Evolutionary conservation across 164 flowering plant species (phyloP), one percentile per base, ranked within the genome.

Genomic region (Paratinospora sagittata): DNA sequence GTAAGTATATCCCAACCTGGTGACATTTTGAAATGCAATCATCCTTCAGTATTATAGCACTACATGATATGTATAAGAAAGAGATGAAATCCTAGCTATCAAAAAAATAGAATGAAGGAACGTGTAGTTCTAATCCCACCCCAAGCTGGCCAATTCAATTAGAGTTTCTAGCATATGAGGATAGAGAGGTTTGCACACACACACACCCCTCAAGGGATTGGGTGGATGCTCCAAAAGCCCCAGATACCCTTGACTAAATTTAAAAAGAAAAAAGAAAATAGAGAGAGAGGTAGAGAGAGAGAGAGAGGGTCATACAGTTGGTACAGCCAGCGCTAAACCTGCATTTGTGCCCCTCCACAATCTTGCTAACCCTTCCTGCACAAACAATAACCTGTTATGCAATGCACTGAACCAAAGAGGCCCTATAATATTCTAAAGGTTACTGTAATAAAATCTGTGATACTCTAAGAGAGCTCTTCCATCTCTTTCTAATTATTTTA

Each of bases 331-430:
- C 24, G 99, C 97, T 64, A 96, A 78, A 63, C 91, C 88, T 30
- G 99, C 99, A 86, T 88, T 93, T 60, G 99, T 96, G 66, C 98
- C 99, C 79, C 97, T 84, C 99, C 99, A 96, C 21, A 96, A 79
- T 82, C 90, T 86, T 10, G 82, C 52, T 70, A 93, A 24, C 68
- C 99, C 98, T 80, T 96, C 99, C 98, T 96, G 96, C 74, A 81
- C 73, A 72, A 57, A 36, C 9, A 3, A 62, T n/a, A 33, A 62
- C 23, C 27, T 24, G 58, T 39, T 73, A 27, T 21, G 36, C 34
- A 2, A 33, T 37, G 34, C 58, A 12, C 3, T 6, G 23, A 36
- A 47, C 27, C 65, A 55, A 2, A 23, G 45, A 36, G 8, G 57
- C 37, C n/a, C 17, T 58, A 9, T 58, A 33, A 30, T 52, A 52